Percentiles rank a stretch among this genome's conserved stretches.
phyloP scores from a whole-genome alignment of 495 filamentous ascomycete species.

The Chaetomium tenue region DNA sequence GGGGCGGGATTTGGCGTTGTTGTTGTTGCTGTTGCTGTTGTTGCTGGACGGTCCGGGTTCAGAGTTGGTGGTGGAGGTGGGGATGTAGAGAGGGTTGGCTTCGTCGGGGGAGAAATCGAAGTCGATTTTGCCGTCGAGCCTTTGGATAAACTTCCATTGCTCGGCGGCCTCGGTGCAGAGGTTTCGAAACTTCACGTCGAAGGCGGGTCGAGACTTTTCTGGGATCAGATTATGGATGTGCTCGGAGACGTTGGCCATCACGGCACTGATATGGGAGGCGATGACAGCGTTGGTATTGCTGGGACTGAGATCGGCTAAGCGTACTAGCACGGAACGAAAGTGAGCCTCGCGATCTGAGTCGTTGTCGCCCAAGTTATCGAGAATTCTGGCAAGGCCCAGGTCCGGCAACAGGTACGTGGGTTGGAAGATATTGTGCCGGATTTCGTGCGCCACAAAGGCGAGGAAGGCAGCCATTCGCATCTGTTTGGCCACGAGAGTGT shows the following conservation, averaged over 20 bases:
- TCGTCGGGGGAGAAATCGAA: not conserved
- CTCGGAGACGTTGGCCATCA: not conserved
- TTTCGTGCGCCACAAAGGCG: conserved; percentile 16
- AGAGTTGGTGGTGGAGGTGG: not conserved
- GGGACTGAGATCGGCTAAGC: not conserved
- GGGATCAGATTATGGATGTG: not conserved
- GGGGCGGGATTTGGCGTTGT: too few relatives aligned
- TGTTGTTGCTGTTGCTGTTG: too few relatives aligned
- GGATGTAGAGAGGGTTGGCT: not conserved
- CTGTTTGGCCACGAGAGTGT: conserved; percentile 24
- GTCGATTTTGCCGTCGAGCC: conserved; percentile 12
- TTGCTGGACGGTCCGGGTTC: not conserved
- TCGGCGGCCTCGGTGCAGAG: conserved; percentile 1
- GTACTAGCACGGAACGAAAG: conserved; percentile 28
- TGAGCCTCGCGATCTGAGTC: conserved; percentile 22
- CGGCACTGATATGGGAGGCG: not conserved
- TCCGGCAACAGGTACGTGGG: conserved; percentile 24
- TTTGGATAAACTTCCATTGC: conserved; percentile 16
- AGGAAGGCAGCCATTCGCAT: conserved; percentile 31
- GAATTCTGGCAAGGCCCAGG: conserved; percentile 1
- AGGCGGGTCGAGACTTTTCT: not conserved
- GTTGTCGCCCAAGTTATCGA: conserved; percentile 15
- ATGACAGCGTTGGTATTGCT: not conserved
- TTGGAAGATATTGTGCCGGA: conserved; percentile 28
- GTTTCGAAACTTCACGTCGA: not conserved